Evolutionary conservation across 352 stramenopile genomes (phyloP).

Genomic region (Peronospora tabacina): DNA sequence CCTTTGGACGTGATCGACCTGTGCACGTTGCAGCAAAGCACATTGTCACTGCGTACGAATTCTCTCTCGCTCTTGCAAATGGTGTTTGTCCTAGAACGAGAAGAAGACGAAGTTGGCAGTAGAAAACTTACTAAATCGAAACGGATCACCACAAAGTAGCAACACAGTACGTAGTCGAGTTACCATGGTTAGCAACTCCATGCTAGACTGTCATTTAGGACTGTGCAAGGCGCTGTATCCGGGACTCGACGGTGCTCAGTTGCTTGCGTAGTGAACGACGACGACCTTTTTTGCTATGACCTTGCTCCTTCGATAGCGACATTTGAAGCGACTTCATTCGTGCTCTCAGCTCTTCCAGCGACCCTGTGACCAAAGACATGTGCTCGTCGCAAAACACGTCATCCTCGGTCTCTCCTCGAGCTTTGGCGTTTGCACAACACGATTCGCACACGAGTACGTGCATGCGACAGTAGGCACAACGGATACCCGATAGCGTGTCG

Average conservation of each 20-base stretch:
- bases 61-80: neutral
- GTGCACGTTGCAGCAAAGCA: slow-evolving; percentile 29
- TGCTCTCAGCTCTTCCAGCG: slow-evolving; percentile 29
- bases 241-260: slow-evolving; percentile 51
- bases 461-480: slow-evolving; percentile 72
- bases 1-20: slow-evolving; percentile 24
- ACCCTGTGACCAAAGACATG: slow-evolving; percentile 38
- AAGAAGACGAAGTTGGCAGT: neutral
- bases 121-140: too few relatives aligned
- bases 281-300: slow-evolving; percentile 51
- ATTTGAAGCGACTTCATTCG: slow-evolving; percentile 29
- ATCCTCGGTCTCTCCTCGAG: slow-evolving; percentile 18
- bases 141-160: neutral
- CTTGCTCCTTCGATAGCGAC: slow-evolving; percentile 29
- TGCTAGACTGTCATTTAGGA: slow-evolving; percentile 1
- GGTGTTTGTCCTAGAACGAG: slow-evolving; percentile 2
- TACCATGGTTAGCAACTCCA: slow-evolving; percentile 3
- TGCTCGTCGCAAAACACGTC: slow-evolving; percentile 58
- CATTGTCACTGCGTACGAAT: slow-evolving; percentile 21
- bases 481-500: slow-evolving; percentile 53
- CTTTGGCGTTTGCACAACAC: slow-evolving; percentile 23
- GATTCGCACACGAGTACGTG: slow-evolving; percentile 65
- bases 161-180: slow-evolving; percentile 8
- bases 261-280: slow-evolving; percentile 77
- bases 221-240: slow-evolving; percentile 38